Conservation (phyloP, 176 grass and related monocot species). For the Elaeis guineensis region DNA sequence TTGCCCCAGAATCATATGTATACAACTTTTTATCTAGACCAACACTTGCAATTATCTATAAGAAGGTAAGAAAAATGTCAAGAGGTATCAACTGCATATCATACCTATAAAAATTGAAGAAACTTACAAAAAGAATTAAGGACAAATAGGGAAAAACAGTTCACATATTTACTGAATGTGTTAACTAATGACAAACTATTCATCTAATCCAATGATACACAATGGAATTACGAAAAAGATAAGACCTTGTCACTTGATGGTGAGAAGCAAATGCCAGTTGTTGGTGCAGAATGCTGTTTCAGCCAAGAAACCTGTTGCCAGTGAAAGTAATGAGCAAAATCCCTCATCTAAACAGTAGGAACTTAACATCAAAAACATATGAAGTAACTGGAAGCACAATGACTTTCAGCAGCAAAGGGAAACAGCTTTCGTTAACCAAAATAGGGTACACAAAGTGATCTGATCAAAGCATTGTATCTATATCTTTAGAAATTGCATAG, state of each 20-base stretch:
- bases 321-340: conserved; percentile 7
- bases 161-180: too few relatives aligned
- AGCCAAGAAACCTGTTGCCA: conserved; percentile 67
- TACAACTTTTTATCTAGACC: conserved; percentile 96
- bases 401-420: too few relatives aligned
- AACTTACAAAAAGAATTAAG: too few relatives aligned
- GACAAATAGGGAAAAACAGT: too few relatives aligned
- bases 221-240: not conserved
- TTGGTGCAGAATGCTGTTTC: conserved; percentile 98
- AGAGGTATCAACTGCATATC: not conserved
- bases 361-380: too few relatives aligned
- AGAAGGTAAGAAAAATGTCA: conserved; percentile 20
- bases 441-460: too few relatives aligned
- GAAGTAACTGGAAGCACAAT: too few relatives aligned
- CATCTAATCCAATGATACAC: conserved; percentile 21
- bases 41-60: conserved; percentile 80
- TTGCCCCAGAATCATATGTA: conserved; percentile 58
- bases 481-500: too few relatives aligned
- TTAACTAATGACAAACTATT: not conserved
- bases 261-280: conserved; percentile 84
- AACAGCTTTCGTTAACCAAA: too few relatives aligned
- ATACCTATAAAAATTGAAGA: too few relatives aligned
- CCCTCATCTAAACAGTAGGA: too few relatives aligned
- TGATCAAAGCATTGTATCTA: too few relatives aligned
- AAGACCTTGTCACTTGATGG: conserved; percentile 89